Evolutionary conservation across 176 grass and related monocot species (phyloP).

Genomic region (Triticum urartu): DNA sequence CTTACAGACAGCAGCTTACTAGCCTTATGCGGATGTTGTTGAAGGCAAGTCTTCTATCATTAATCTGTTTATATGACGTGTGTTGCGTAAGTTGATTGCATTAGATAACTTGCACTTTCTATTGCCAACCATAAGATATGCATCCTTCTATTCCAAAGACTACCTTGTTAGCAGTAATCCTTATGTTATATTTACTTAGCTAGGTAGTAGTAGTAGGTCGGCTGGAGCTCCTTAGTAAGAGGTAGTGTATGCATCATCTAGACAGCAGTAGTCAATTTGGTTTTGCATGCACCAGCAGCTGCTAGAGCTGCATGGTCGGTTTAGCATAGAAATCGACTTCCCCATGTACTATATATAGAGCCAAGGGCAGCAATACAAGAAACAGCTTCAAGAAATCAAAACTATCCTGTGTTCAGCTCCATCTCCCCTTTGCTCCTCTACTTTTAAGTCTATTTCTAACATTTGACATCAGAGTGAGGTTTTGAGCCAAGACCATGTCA

Average conservation of each 20-base stretch:
- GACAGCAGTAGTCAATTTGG: too few relatives aligned
- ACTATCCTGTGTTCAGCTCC: not conserved
- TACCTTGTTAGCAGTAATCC: not conserved
- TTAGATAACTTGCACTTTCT: not conserved
- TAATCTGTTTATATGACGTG: constrained; percentile 7
- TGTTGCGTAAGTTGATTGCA: constrained; percentile 4
- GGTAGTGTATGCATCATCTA: too few relatives aligned
- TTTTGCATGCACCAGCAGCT: too few relatives aligned
- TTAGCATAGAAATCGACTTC: not conserved
- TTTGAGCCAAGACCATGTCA: not conserved
- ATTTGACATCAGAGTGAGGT: not conserved
- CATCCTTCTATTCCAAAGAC: constrained; percentile 12
- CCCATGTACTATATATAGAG: too few relatives aligned
- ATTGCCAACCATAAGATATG: not conserved
- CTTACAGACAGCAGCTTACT: constrained; percentile 75
- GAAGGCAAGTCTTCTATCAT: constrained; percentile 65
- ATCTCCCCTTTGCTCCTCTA: not conserved
- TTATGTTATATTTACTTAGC: too few relatives aligned
- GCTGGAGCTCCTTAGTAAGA: too few relatives aligned
- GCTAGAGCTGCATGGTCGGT: too few relatives aligned
- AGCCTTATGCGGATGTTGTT: constrained; percentile 69
- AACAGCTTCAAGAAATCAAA: too few relatives aligned
- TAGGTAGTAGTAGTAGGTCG: too few relatives aligned
- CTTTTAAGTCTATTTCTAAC: not conserved
- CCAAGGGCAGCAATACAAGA: too few relatives aligned